Evolutionary conservation across 192 early-diverging fungal genomes (phyloP).

Genomic region (Funneliformis mosseae): DNA sequence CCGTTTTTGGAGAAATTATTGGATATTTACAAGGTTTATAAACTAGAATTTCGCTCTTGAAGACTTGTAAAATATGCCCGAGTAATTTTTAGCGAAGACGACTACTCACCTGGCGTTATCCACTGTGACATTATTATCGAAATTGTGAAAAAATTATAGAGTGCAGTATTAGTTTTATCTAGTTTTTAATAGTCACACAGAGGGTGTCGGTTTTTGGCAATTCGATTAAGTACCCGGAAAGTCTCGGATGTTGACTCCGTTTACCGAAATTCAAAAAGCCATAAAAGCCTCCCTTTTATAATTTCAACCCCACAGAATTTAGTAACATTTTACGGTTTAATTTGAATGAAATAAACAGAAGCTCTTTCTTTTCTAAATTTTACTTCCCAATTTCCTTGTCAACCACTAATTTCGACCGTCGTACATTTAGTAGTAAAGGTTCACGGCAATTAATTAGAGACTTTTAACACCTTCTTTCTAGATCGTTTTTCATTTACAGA

Average conservation of each 20-base stretch:
- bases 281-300: background rate
- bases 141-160: background rate
- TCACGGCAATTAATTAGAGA: background rate
- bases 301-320: background rate
- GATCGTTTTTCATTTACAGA: background rate
- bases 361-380: background rate
- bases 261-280: background rate
- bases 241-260: background rate
- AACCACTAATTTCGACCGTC: background rate
- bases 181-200: background rate
- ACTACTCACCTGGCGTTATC: slow-evolving; percentile 30
- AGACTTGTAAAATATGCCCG: background rate
- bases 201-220: background rate
- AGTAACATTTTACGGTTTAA: background rate
- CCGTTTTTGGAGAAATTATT: background rate
- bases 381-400: slow-evolving; percentile 3
- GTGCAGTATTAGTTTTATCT: background rate
- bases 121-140: slow-evolving; percentile 31
- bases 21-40: background rate
- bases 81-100: slow-evolving; percentile 7
- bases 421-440: background rate
- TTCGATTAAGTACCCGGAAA: no score
- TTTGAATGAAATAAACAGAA: no score
- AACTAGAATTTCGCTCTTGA: background rate
- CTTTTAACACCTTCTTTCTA: slow-evolving; percentile 17